Conservation (phyloP, 768 basidiomycete species). For the Lactarius sanguifluus region DNA sequence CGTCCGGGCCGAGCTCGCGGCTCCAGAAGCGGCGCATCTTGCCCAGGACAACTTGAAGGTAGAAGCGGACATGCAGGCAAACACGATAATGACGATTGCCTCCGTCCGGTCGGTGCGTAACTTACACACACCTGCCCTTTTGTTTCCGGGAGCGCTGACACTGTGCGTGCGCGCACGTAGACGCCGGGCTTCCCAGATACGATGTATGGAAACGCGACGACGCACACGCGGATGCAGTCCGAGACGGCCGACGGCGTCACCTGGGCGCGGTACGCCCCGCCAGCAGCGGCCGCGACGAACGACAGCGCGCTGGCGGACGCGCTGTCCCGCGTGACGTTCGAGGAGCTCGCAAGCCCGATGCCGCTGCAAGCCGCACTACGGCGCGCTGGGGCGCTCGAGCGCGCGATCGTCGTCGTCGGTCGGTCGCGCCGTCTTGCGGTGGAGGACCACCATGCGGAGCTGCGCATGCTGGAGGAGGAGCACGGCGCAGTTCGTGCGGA, state of each 20-base stretch:
- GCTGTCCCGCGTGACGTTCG: slow-evolving; percentile 62
- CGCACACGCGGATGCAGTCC: slow-evolving; percentile 68
- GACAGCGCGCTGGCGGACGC: slow-evolving; percentile 36
- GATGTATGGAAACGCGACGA: slow-evolving; percentile 62
- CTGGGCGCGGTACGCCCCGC: slow-evolving; percentile 63
- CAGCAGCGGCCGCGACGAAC: slow-evolving; percentile 16
- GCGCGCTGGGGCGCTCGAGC: slow-evolving; percentile 40
- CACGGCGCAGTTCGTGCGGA: slow-evolving; percentile 57
- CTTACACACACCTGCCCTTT: not conserved
- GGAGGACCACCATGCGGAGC: slow-evolving; percentile 70
- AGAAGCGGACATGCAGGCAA: slow-evolving; percentile 29
- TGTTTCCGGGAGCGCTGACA: too few species aligned
- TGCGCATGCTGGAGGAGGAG: slow-evolving; percentile 62
- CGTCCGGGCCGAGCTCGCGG: slow-evolving; percentile 26
- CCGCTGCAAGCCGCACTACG: slow-evolving; percentile 60
- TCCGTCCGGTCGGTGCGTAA: slow-evolving; percentile 44
- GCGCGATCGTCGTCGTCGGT: slow-evolving; percentile 66
- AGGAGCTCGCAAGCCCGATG: slow-evolving; percentile 49
- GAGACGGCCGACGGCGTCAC: slow-evolving; percentile 81
- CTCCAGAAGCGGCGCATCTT: slow-evolving; percentile 33
- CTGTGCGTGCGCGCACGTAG: too few species aligned
- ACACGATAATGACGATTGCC: slow-evolving; percentile 41
- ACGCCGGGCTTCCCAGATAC: slow-evolving; percentile 60
- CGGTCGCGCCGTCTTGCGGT: slow-evolving; percentile 72
- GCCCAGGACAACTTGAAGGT: slow-evolving; percentile 16